Conservation (phyloP, 345 rosid species). For the Bruguiera parviflora region DNA sequence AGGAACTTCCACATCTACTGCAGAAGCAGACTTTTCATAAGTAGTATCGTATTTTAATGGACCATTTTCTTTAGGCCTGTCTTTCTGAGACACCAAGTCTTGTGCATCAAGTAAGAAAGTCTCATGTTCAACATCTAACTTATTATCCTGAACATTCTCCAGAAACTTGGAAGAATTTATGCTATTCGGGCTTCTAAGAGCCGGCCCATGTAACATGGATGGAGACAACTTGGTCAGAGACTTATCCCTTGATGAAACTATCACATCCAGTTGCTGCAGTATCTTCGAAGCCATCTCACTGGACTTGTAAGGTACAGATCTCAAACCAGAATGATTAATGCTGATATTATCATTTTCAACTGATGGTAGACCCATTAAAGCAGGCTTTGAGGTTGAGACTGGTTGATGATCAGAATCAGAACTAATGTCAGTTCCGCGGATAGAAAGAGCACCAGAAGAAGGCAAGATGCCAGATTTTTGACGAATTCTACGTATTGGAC, state of each 20-base stretch:
- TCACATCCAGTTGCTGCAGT: conserved; percentile 61
- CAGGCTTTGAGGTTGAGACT: conserved; percentile 30
- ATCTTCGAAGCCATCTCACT: conserved; percentile 78
- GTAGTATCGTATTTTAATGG: conserved; percentile 15
- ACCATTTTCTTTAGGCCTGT: conserved; percentile 20
- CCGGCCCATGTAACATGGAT: conserved; percentile 67
- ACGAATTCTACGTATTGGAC: conserved; percentile 86
- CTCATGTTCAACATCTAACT: conserved; percentile 24
- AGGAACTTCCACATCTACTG: conserved; percentile 31
- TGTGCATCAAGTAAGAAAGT: conserved; percentile 23
- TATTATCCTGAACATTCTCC: conserved; percentile 42
- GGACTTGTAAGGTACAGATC: conserved; percentile 68
- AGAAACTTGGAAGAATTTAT: conserved; percentile 50
- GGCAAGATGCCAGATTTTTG: conserved; percentile 71
- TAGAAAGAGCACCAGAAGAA: conserved; percentile 32
- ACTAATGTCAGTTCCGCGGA: conserved; percentile 23
- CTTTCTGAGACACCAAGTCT: conserved; percentile 35
- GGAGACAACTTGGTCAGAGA: conserved; percentile 70
- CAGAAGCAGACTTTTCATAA: conserved; percentile 29
- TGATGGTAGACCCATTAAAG: conserved; percentile 22
- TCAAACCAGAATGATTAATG: conserved; percentile 38
- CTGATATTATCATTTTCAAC: conserved; percentile 36
- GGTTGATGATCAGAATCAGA: conserved; percentile 28
- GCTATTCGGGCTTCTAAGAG: conserved; percentile 74
- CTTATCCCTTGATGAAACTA: conserved; percentile 59